Evolutionary conservation across 164 flowering plant species (phyloP).

Genomic region (Chloranthus sessilifolius): DNA sequence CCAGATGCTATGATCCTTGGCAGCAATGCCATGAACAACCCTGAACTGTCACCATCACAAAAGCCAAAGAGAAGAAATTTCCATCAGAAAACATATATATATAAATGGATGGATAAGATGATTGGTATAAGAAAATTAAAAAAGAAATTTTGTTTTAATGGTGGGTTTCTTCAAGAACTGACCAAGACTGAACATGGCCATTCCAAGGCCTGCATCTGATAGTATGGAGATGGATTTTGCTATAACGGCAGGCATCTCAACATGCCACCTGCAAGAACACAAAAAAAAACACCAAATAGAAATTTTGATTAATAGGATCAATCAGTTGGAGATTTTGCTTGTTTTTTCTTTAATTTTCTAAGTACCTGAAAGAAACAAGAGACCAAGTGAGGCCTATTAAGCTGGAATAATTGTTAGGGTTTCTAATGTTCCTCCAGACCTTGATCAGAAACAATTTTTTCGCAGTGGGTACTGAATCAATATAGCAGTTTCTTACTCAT

Average conservation of each 20-base stretch:
- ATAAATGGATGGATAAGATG: too few species aligned
- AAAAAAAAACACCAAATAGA: too few species aligned
- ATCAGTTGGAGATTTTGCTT: too few species aligned
- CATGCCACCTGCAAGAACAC: slow-evolving; percentile 57
- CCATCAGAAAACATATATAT: too few species aligned
- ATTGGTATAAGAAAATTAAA: background rate
- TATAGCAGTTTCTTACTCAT: too few species aligned
- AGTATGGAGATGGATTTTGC: slow-evolving; percentile 82
- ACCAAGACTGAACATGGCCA: slow-evolving; percentile 99
- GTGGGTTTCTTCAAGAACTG: slow-evolving; percentile 8
- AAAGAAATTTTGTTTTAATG: too few species aligned
- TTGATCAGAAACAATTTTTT: slow-evolving; percentile 84
- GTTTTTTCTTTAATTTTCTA: too few species aligned
- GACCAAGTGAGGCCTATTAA: slow-evolving; percentile 92
- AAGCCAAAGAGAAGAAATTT: too few species aligned
- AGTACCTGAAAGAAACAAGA: slow-evolving; percentile 76
- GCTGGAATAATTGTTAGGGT: slow-evolving; percentile 93
- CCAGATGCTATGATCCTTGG: slow-evolving; percentile 99
- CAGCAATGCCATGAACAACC: slow-evolving; percentile 97
- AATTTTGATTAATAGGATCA: too few species aligned
- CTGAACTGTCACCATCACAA: slow-evolving; percentile 29
- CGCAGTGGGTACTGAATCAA: too few species aligned
- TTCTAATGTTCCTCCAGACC: slow-evolving; percentile 96
- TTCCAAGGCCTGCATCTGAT: slow-evolving; percentile 98
- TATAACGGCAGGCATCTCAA: slow-evolving; percentile 80